Percentiles rank a stretch among this genome's conserved stretches.
Evolutionary conservation across 2,329 filamentous ascomycete genomes (phyloP).

Genomic region (Lojkania enalia): DNA sequence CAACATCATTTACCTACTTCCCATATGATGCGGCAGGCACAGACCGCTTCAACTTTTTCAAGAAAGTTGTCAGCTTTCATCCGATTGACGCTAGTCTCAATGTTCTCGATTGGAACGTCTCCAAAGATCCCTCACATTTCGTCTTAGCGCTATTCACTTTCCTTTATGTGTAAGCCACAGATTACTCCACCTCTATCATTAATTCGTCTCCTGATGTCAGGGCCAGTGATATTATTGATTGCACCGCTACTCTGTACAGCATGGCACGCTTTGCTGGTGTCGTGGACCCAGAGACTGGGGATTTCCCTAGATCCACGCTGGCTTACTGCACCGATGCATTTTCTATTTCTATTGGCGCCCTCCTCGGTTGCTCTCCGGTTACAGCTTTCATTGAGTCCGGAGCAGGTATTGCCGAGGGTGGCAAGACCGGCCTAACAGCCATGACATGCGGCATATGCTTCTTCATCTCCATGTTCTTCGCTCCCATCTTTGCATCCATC

Average conservation of each 20-base stretch:
- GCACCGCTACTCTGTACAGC: constrained; percentile 82
- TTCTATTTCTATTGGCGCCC: constrained; percentile 76
- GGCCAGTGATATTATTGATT: constrained; percentile 73
- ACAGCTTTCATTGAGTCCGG: constrained; percentile 87
- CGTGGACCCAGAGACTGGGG: constrained; percentile 78
- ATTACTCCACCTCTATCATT: not conserved
- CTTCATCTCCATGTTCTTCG: constrained; percentile 86
- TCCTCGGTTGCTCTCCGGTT: constrained; percentile 78
- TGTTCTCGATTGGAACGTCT: constrained; percentile 74
- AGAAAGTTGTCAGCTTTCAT: constrained; percentile 80
- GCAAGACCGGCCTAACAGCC: constrained; percentile 78
- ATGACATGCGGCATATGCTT: constrained; percentile 81
- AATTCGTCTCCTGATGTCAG: not conserved
- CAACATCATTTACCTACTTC: constrained; percentile 77
- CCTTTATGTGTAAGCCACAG: constrained; percentile 64
- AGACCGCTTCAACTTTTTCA: constrained; percentile 79
- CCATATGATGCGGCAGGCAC: constrained; percentile 70
- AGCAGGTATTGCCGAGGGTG: constrained; percentile 85
- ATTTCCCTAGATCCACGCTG: constrained; percentile 82
- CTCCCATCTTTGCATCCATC: constrained; percentile 86
- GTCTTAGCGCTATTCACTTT: constrained; percentile 84
- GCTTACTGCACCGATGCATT: constrained; percentile 85
- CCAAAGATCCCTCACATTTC: constrained; percentile 70
- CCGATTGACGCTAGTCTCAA: constrained; percentile 70
- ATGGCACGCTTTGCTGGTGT: constrained; percentile 85